These are phyloP conservation scores for barrel medic (Medicago truncatula) DNA, from an alignment of 306 rosid species.

Conservation along the genomic window MtrunA17r5.0-ANR NC_053047.1:3614501-3615000, in stretches of 20 bases:
- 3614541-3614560: conserved; percentile 67
- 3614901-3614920: conserved; percentile 98
- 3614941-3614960: conserved; percentile 69
- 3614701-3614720: conserved; percentile 50
- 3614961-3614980: conserved; percentile 83
- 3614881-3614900: conserved; percentile 94
- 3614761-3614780: conserved; percentile 95
- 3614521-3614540: conserved; percentile 72
- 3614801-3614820: conserved; percentile 63
- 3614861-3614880: conserved; percentile 60
- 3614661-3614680: neutral
- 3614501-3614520: conserved; percentile 79
- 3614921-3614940: conserved; percentile 93
- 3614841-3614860: conserved; percentile 91
- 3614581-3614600: conserved; percentile 79
- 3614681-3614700: conserved; percentile 38
- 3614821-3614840: conserved; percentile 59
- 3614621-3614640: conserved; percentile 77
- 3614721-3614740: conserved; percentile 69
- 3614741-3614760: conserved; percentile 91
- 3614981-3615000: conserved; percentile 95
- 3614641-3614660: conserved; percentile 59
- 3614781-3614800: conserved; percentile 93
- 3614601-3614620: conserved; percentile 90
- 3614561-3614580: conserved; percentile 98